Evolutionary conservation across 176 grass and related monocot species (phyloP).

Genomic region (Elaeis guineensis): DNA sequence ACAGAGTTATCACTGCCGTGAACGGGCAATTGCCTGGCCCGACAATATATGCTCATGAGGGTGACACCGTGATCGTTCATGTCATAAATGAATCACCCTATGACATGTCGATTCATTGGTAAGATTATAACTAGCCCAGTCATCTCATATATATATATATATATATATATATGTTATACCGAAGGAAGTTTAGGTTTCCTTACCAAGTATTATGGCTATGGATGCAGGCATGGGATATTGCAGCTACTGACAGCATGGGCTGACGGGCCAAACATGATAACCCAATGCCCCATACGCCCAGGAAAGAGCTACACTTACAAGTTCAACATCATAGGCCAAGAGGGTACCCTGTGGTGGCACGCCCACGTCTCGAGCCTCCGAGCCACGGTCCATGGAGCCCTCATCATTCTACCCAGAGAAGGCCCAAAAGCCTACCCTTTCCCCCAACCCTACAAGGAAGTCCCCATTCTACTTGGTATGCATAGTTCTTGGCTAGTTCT

Average conservation of each 20-base stretch:
- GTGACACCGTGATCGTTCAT: constrained; percentile 41
- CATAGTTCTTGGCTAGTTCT: too few relatives aligned
- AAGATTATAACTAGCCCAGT: neutral
- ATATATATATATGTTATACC: too few relatives aligned
- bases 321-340: constrained; percentile 44
- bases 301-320: constrained; percentile 33
- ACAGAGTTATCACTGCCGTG: constrained; percentile 43
- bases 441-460: constrained; percentile 34
- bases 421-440: constrained; percentile 25
- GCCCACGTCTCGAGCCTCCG: constrained; percentile 39
- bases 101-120: constrained; percentile 57
- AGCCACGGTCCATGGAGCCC: constrained; percentile 39
- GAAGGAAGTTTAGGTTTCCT: neutral
- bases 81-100: constrained; percentile 49
- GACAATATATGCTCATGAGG: constrained; percentile 31
- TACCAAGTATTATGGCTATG: neutral
- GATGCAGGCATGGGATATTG: constrained; percentile 47
- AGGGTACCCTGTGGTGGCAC: constrained; percentile 63
- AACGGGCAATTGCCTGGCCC: constrained; percentile 55
- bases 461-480: constrained; percentile 31
- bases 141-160: too few relatives aligned
- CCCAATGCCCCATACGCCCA: constrained; percentile 54
- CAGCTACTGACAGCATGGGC: constrained; percentile 41
- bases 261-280: constrained; percentile 57
- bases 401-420: constrained; percentile 30